A percentile compares a stretch with the other conserved stretches of the same genome.
Conservation (phyloP, 129 eudicot species). For the Helianthus tuberosus region DNA sequence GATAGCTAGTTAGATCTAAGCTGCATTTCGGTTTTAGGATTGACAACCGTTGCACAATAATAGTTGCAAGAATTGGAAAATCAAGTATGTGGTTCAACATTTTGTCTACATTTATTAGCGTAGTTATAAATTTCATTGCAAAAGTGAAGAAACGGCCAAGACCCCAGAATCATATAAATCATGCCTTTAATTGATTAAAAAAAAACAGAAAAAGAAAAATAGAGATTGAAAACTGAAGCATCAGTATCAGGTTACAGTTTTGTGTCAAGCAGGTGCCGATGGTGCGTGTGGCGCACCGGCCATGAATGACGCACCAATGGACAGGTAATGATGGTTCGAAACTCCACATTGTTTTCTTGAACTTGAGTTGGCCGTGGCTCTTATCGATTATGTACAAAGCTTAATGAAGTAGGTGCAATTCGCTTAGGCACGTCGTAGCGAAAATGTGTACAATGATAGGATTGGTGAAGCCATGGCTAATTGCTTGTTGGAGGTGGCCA, state of each 20-base stretch:
- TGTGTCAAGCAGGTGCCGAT: constrained; percentile 28
- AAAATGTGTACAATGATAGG: constrained; percentile 58
- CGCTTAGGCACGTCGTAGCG: neutral
- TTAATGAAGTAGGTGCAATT: constrained; percentile 4
- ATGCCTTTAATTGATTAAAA: no score
- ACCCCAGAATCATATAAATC: no score
- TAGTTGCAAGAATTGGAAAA: no score
- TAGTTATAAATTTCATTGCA: no score
- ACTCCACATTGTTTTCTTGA: constrained; percentile 69
- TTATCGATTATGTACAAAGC: constrained; percentile 54
- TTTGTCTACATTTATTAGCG: no score
- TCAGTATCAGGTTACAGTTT: neutral
- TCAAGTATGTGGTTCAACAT: no score
- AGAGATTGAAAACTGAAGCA: neutral
- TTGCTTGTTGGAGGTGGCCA: constrained; percentile 73
- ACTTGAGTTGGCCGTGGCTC: constrained; percentile 62
- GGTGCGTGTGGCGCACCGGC: constrained; percentile 27
- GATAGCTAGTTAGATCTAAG: no score
- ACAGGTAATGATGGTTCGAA: constrained; percentile 55
- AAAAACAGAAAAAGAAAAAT: no score
- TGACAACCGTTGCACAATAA: no score
- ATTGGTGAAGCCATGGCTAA: constrained; percentile 72
- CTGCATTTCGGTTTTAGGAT: no score
- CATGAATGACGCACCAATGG: constrained; percentile 77
- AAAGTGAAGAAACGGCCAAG: no score